Evolutionary conservation across 176 grass and related monocot genomes (phyloP).

Genomic region (Alloteropsis semialata): DNA sequence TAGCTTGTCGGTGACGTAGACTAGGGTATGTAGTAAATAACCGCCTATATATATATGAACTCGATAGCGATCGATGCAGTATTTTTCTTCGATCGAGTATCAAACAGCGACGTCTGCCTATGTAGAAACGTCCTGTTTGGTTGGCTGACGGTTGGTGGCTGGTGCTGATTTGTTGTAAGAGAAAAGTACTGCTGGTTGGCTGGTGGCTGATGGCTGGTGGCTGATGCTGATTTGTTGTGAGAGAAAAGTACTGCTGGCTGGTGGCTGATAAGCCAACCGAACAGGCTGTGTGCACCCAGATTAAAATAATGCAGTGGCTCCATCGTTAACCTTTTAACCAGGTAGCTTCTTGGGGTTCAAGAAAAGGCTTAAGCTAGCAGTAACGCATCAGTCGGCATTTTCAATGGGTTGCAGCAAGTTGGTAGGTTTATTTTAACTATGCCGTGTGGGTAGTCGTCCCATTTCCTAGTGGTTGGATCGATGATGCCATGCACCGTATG

Average conservation of each 20-base stretch:
- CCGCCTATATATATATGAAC: too few relatives aligned
- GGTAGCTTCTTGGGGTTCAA: not conserved
- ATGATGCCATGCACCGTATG: not conserved
- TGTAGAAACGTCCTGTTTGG: too few relatives aligned
- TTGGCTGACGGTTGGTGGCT: too few relatives aligned
- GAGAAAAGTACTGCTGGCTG: too few relatives aligned
- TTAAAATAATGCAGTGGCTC: not conserved
- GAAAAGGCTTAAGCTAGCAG: not conserved
- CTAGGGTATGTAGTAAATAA: too few relatives aligned
- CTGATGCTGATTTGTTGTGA: too few relatives aligned
- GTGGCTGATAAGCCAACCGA: too few relatives aligned
- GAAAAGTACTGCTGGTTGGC: too few relatives aligned
- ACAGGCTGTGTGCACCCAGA: not conserved
- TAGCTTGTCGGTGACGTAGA: slow-evolving; percentile 15
- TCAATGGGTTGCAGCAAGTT: not conserved
- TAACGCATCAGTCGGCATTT: not conserved
- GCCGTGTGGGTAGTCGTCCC: not conserved
- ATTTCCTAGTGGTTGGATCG: not conserved
- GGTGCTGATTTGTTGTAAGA: too few relatives aligned
- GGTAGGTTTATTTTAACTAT: not conserved
- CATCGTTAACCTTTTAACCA: not conserved
- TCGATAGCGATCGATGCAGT: too few relatives aligned
- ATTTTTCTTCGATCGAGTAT: not conserved
- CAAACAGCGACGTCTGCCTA: not conserved
- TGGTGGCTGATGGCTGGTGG: too few relatives aligned